These are phyloP conservation scores for Henckelia pumila DNA, from an alignment of 257 asterid genomes.

Conservation along the genomic window DNA sequence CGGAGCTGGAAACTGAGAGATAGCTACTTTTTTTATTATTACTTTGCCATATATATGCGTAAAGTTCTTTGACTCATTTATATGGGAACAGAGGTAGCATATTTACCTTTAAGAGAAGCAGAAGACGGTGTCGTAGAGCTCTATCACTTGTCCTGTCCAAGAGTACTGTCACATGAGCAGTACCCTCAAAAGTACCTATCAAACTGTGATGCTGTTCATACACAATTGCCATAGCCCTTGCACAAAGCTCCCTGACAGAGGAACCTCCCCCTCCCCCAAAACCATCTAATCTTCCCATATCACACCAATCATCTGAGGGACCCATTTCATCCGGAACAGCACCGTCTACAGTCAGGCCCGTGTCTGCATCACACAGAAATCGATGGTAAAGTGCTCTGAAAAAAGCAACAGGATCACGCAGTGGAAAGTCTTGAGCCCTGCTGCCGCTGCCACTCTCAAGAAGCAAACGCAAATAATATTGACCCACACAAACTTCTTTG, in stretches of 20 bases:
- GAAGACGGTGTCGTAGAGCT: conserved; percentile 97
- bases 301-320: conserved; percentile 98
- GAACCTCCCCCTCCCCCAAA: conserved; percentile 99
- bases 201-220: conserved; percentile 82
- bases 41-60: background rate
- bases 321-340: conserved; percentile 98
- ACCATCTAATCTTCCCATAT: conserved; percentile 97
- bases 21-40: too few species aligned
- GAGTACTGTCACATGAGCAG: conserved; percentile 92
- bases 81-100: background rate
- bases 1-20: background rate
- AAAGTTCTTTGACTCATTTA: background rate
- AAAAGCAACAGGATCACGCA: conserved; percentile 96
- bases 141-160: conserved; percentile 98
- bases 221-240: conserved; percentile 99
- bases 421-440: conserved; percentile 89
- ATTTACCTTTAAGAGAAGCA: conserved; percentile 86
- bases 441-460: conserved; percentile 86
- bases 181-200: conserved; percentile 92
- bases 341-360: conserved; percentile 95
- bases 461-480: conserved; percentile 88
- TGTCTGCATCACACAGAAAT: conserved; percentile 95
- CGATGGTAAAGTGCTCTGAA: conserved; percentile 96
- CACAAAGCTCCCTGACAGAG: conserved; percentile 98
- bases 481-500: conserved; percentile 99